Base-by-base conservation (phyloP, 2,329 filamentous ascomycete species). In the Raffaelea albimanens region DNA sequence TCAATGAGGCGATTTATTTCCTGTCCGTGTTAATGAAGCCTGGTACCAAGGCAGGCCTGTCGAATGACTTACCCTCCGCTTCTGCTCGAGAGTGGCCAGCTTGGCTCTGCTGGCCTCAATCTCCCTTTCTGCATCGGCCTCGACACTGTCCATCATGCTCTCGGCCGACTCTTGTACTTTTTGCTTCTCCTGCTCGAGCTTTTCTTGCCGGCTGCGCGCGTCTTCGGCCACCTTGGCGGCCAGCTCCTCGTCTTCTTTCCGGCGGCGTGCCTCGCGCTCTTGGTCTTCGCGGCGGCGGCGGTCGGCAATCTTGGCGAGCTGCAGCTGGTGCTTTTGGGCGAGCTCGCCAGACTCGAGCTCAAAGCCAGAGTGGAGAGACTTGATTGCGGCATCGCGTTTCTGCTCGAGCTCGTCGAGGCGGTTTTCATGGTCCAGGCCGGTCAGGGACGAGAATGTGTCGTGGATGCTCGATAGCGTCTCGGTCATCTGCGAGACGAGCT, bases 1-100 rank as follows among this genome's bases (percentile, higher is more conserved):
- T 70, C 68, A 36, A 71, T 66, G 38, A 63, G 57, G 19, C 61
- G 65, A 45, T 70, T 70, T 49, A 71, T 59, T 53, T 71, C 67
- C 67, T 69, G 16, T n/a, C n/a, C n/a, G n/a, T n/a, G n/a, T n/a
- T n/a, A n/a, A n/a, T n/a, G n/a, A n/a, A n/a, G n/a, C n/a, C n/a
- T n/a, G n/a, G n/a, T n/a, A n/a, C n/a, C n/a, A n/a, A n/a, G n/a
- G n/a, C n/a, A n/a, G n/a, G n/a, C n/a, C n/a, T n/a, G n/a, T n/a
- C 16, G 2, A 5, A 25, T 38, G 21, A 40, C 41, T 34, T 39
- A 65, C 63, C 46, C 48, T 59, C 55, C 65, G 54, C 52, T 56
- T 60, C 45, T 61, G 59, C 46, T 67, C 65, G 2, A 68, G 56
- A 3, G 59, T 57, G 0, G 53, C 53, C 20, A 69, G 50, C 45